Evolutionary conservation across 441 rosid genomes (phyloP).

Genomic region (Pelargonium citronellum): DNA sequence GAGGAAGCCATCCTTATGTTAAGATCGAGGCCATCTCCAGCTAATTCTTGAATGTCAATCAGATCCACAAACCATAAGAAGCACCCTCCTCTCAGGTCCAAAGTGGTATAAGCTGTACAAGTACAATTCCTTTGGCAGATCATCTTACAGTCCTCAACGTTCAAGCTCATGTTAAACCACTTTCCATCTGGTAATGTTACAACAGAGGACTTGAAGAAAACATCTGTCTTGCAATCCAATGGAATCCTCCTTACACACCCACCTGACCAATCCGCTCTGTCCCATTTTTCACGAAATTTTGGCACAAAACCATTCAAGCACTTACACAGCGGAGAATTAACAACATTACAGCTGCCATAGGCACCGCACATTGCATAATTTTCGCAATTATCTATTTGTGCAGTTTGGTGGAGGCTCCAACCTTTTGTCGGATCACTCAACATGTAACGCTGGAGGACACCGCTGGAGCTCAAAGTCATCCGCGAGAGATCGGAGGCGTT

Average conservation of each 20-base stretch:
- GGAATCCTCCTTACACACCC: slow-evolving; percentile 62
- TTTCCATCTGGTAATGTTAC: slow-evolving; percentile 65
- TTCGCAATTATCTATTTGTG: slow-evolving; percentile 18
- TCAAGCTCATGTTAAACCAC: slow-evolving; percentile 37
- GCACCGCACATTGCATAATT: slow-evolving; percentile 25
- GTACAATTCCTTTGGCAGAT: slow-evolving; percentile 53
- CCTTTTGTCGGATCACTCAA: slow-evolving; percentile 4
- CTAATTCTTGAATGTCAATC: slow-evolving; percentile 44
- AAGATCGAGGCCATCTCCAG: slow-evolving; percentile 48
- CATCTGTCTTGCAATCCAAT: slow-evolving; percentile 42
- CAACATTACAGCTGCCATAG: slow-evolving; percentile 17
- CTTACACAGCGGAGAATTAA: slow-evolving; percentile 55
- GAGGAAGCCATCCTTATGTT: slow-evolving; percentile 46
- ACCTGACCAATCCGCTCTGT: slow-evolving; percentile 53
- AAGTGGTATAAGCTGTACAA: slow-evolving; percentile 30
- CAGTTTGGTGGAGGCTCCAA: neutral
- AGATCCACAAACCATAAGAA: slow-evolving; percentile 57
- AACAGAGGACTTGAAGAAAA: slow-evolving; percentile 43
- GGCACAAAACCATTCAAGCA: slow-evolving; percentile 40
- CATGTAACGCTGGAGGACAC: neutral
- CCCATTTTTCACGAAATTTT: slow-evolving; percentile 35
- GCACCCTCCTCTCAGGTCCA: slow-evolving; percentile 46
- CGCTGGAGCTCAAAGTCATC: slow-evolving; percentile 8
- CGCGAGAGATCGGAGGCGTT: neutral
- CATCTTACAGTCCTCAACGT: slow-evolving; percentile 41